Evolutionary conservation across 2,329 filamentous ascomycete genomes (phyloP).

Genomic region (Colletotrichum noveboracense): DNA sequence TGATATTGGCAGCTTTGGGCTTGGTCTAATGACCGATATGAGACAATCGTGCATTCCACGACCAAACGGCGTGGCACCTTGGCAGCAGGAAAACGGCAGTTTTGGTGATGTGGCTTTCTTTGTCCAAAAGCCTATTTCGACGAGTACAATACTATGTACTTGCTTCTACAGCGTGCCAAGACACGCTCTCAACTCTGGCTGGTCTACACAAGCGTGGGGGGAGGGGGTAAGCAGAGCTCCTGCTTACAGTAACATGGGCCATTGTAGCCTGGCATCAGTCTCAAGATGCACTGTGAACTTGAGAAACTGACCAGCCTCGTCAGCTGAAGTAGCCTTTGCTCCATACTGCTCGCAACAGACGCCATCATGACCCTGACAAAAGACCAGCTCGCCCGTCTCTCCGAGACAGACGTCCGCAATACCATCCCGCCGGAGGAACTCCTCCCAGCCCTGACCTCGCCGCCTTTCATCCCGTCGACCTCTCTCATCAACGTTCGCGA

Average conservation of each 20-base stretch:
- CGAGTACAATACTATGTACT: not conserved
- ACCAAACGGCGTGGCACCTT: not conserved
- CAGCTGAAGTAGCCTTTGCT: not conserved
- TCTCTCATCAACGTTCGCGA: slow-evolving; percentile 60
- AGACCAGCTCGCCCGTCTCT: slow-evolving; percentile 30
- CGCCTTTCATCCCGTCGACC: slow-evolving; percentile 51
- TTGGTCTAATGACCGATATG: not conserved
- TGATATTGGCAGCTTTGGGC: not conserved
- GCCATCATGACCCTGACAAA: not conserved
- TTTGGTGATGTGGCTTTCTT: not conserved
- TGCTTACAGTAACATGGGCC: not conserved
- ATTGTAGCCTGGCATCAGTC: not conserved
- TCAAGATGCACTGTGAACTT: not conserved
- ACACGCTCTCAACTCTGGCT: not conserved
- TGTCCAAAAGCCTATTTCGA: not conserved
- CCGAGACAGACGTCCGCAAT: slow-evolving; percentile 43
- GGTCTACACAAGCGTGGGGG: not conserved
- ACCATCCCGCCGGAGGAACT: slow-evolving; percentile 43
- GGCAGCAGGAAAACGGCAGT: not conserved
- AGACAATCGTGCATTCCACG: not conserved
- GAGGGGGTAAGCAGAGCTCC: not conserved
- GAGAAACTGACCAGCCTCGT: not conserved
- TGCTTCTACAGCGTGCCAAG: not conserved
- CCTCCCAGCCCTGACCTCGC: slow-evolving; percentile 37
- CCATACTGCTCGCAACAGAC: not conserved